A percentile compares a stretch with the other conserved stretches of the same genome.
phyloP scores from a whole-genome alignment of 2,329 filamentous ascomycete species.

The Elsinoe fawcettii region DNA sequence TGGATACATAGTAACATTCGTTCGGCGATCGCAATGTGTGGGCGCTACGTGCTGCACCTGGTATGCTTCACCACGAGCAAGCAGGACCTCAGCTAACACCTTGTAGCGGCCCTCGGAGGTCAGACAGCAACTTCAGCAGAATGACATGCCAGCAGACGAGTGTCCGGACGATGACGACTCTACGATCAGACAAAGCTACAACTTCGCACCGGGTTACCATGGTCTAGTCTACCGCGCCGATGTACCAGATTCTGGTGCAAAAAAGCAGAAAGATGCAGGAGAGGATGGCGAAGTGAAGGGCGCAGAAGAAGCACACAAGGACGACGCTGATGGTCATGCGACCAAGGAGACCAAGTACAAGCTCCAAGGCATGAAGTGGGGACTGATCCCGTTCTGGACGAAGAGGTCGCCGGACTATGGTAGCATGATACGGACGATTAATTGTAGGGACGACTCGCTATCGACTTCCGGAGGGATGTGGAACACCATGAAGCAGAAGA shows the following conservation, averaged over 20 bases:
- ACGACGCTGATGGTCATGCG: constrained; percentile 20
- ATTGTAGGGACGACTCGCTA: constrained; percentile 86
- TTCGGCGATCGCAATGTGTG: constrained; percentile 49
- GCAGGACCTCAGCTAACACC: constrained; percentile 13
- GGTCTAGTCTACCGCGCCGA: constrained; percentile 82
- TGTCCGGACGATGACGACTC: constrained; percentile 70
- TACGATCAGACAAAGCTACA: constrained; percentile 68
- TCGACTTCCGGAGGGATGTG: constrained; percentile 73
- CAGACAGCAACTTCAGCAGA: constrained; percentile 62
- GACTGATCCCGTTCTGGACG: constrained; percentile 87
- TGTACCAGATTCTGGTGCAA: constrained; percentile 52
- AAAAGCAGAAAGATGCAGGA: constrained; percentile 16
- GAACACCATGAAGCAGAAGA: constrained; percentile 81
- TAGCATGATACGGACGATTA: constrained; percentile 79
- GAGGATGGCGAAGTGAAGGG: constrained; percentile 23
- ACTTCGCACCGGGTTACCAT: constrained; percentile 82
- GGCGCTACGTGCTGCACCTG: constrained; percentile 52
- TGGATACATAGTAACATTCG: neutral
- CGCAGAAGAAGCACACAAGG: constrained; percentile 15
- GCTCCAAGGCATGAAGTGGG: constrained; percentile 93
- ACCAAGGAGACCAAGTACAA: constrained; percentile 56
- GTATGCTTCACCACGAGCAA: constrained; percentile 13
- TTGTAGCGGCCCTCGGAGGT: constrained; percentile 67
- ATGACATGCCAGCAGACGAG: constrained; percentile 60
- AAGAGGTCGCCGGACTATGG: constrained; percentile 73